Evolutionary conservation across 1,284 basidiomycete species (phyloP).

Genomic region (Ceratobasidium sp.): DNA sequence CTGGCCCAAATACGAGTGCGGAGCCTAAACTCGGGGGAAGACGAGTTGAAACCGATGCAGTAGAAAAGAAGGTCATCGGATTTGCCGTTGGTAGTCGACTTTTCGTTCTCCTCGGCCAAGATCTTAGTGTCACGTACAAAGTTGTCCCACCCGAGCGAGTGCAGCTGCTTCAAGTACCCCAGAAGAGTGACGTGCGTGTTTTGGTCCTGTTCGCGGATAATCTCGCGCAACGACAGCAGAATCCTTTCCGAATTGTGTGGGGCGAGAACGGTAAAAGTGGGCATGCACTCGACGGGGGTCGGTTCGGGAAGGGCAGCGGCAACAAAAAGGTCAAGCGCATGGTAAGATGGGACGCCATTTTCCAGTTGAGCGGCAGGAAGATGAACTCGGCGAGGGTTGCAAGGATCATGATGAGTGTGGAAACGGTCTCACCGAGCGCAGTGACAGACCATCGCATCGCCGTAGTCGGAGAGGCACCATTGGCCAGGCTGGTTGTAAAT

Average conservation of each 20-base stretch:
- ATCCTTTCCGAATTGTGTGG: conserved; percentile 99
- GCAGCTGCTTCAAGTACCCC: conserved; percentile 98
- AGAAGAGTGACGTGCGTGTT: conserved; percentile 94
- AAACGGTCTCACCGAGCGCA: conserved; percentile 90
- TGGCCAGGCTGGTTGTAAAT: conserved; percentile 71
- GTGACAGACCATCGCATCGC: conserved; percentile 90
- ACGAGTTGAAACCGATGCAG: conserved; percentile 99
- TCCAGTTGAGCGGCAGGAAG: conserved; percentile 97
- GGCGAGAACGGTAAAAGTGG: conserved; percentile 94
- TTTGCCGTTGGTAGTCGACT: too few species aligned
- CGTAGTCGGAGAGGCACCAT: conserved; percentile 57
- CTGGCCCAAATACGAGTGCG: conserved; percentile 99
- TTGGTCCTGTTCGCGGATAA: conserved; percentile 96
- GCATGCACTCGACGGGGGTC: conserved; percentile 94
- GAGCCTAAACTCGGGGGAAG: conserved; percentile 97
- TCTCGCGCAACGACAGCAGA: conserved; percentile 91
- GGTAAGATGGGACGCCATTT: conserved; percentile 93
- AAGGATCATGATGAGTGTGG: conserved; percentile 91
- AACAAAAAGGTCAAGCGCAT: conserved; percentile 87
- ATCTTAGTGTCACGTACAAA: conserved; percentile 99
- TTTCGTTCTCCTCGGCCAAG: conserved; percentile 90
- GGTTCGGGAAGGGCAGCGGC: conserved; percentile 89
- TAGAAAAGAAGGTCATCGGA: conserved; percentile 97
- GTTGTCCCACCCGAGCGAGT: conserved; percentile 99
- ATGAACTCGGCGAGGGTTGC: conserved; percentile 94